Conservation (phyloP, 148 eudicot species). For the Spergularia marina region DNA sequence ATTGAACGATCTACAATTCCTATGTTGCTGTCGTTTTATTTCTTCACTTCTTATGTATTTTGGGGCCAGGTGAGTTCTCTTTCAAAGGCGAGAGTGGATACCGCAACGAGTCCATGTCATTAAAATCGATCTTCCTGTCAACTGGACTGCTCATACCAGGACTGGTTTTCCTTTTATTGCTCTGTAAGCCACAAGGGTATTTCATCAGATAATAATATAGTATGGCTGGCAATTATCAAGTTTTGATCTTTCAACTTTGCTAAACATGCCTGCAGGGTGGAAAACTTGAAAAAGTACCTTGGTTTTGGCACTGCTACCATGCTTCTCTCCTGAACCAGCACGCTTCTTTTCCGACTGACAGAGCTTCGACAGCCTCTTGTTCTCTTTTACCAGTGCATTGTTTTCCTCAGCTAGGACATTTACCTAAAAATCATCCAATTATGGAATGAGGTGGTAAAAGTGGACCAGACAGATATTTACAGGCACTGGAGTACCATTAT, state of each 20-base stretch:
- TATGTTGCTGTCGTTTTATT: background rate
- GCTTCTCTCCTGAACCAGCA: constrained; percentile 63
- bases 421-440: constrained; percentile 42
- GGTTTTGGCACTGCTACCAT: constrained; percentile 41
- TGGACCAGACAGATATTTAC: background rate
- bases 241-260: too few species aligned
- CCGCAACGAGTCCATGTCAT: constrained; percentile 51
- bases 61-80: constrained; percentile 53
- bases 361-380: constrained; percentile 54
- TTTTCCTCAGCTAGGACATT: constrained; percentile 61
- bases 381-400: constrained; percentile 50
- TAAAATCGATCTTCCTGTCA: constrained; percentile 55
- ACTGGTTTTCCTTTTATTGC: constrained; percentile 65
- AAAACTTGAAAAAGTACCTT: constrained; percentile 39
- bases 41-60: constrained; percentile 40
- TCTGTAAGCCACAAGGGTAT: constrained; percentile 39
- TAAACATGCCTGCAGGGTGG: too few species aligned
- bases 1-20: constrained; percentile 12
- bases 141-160: constrained; percentile 52
- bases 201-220: background rate
- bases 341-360: constrained; percentile 43
- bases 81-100: constrained; percentile 66
- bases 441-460: background rate
- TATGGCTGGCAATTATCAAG: too few species aligned
- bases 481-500: too few species aligned